Evolutionary conservation across 768 basidiomycete species (phyloP).

Genomic region (Ramaria rubella): DNA sequence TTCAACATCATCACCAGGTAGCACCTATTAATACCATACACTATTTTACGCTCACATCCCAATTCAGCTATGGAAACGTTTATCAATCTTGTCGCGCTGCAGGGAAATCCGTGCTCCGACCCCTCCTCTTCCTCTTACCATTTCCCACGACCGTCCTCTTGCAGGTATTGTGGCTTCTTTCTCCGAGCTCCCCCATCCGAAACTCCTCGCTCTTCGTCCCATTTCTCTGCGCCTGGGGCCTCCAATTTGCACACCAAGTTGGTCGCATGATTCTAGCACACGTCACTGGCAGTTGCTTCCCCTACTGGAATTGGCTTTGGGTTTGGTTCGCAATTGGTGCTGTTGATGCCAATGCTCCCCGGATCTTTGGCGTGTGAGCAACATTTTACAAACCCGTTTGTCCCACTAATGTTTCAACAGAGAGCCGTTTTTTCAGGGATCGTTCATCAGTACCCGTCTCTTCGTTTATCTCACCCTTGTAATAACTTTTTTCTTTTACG

Average conservation of each 20-base stretch:
- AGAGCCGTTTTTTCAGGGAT: constrained; percentile 69
- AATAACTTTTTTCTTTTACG: constrained; percentile 64
- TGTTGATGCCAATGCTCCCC: constrained; percentile 73
- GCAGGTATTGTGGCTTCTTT: constrained; percentile 76
- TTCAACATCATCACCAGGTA: constrained; percentile 79
- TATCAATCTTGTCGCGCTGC: constrained; percentile 44
- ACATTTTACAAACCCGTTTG: too few species aligned
- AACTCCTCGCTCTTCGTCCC: constrained; percentile 75
- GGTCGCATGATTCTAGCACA: constrained; percentile 92
- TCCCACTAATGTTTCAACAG: too few species aligned
- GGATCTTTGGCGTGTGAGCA: constrained; percentile 59
- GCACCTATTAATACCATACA: constrained; percentile 11
- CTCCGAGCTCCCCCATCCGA: constrained; percentile 67
- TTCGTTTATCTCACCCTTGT: constrained; percentile 69
- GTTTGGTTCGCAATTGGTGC: constrained; percentile 72
- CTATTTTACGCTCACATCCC: not conserved
- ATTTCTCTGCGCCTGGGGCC: constrained; percentile 89
- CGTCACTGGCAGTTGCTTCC: constrained; percentile 78
- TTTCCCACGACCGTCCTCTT: constrained; percentile 65
- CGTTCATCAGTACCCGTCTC: constrained; percentile 50
- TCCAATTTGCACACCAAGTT: constrained; percentile 85
- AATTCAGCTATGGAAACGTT: constrained; percentile 73
- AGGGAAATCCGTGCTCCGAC: constrained; percentile 39
- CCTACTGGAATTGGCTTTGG: constrained; percentile 84
- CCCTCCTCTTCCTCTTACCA: constrained; percentile 72